These are phyloP conservation scores for Prototheca wickerhamii DNA, from an alignment of 163 green algal genomes.

Conservation along the genomic window DNA sequence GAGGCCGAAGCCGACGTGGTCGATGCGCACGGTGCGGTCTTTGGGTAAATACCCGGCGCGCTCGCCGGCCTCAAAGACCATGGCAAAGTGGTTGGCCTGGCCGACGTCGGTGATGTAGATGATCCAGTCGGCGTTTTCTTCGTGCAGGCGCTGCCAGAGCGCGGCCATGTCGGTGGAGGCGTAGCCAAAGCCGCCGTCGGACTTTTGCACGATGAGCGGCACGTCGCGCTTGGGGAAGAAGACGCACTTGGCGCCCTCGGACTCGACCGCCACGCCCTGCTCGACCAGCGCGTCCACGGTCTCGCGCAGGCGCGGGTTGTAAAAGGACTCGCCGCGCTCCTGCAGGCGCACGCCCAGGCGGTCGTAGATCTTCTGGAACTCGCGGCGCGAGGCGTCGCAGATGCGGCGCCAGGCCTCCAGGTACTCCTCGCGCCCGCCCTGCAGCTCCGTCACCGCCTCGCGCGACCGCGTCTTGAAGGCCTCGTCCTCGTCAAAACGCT, in stretches of 20 bases:
- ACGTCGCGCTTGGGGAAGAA: conserved; percentile 57
- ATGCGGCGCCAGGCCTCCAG: conserved; percentile 49
- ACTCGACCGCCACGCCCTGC: conserved; percentile 66
- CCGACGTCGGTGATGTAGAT: conserved; percentile 96
- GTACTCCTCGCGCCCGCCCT: conserved; percentile 59
- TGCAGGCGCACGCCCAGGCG: conserved; percentile 66
- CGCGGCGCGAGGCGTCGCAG: conserved; percentile 49
- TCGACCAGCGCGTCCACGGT: conserved; percentile 75
- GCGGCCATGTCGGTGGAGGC: conserved; percentile 82
- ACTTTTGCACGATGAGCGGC: conserved; percentile 95
- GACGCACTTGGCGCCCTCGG: conserved; percentile 79
- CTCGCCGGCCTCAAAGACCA: conserved; percentile 68
- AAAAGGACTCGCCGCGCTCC: conserved; percentile 88
- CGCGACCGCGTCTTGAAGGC: conserved; percentile 90
- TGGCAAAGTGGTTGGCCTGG: conserved; percentile 86
- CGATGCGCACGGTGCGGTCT: conserved; percentile 41
- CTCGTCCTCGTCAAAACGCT: conserved; percentile 87
- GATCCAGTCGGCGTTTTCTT: conserved; percentile 92
- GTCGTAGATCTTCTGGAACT: conserved; percentile 83
- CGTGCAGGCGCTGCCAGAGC: conserved; percentile 64
- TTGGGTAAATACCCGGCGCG: conserved; percentile 69
- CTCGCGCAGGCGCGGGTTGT: conserved; percentile 81
- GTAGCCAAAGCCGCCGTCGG: conserved; percentile 94
- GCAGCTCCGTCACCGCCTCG: conserved; percentile 77
- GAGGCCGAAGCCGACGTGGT: conserved; percentile 92